Conservation (phyloP, 305 asterid species). For the Withania somnifera region DNA sequence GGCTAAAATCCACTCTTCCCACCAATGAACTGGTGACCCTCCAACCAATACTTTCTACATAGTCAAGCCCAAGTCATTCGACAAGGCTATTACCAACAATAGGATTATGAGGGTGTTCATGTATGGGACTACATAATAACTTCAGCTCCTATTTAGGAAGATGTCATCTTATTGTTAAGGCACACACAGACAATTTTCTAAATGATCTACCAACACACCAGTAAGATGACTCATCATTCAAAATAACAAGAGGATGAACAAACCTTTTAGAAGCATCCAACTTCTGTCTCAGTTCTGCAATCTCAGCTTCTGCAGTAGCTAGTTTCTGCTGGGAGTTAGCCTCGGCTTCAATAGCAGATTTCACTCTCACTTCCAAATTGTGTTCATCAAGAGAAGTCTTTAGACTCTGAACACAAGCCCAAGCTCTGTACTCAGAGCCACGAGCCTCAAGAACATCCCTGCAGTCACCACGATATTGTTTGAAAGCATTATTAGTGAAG, state of each 20-base stretch:
- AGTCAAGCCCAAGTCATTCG: neutral
- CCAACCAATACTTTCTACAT: neutral
- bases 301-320: slow-evolving; percentile 92
- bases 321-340: slow-evolving; percentile 81
- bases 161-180: neutral
- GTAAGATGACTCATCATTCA: neutral
- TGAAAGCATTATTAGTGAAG: neutral
- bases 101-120: neutral
- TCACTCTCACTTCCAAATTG: slow-evolving; percentile 79
- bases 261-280: slow-evolving; percentile 73
- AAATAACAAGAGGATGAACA: slow-evolving; percentile 2
- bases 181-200: neutral
- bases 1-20: neutral
- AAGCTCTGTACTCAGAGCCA: slow-evolving; percentile 65
- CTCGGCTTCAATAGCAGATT: slow-evolving; percentile 93
- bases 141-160: neutral
- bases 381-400: slow-evolving; percentile 79
- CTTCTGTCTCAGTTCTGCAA: slow-evolving; percentile 84
- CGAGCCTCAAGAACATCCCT: slow-evolving; percentile 83
- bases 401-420: slow-evolving; percentile 81
- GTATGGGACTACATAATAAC: neutral
- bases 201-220: neutral
- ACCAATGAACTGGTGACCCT: slow-evolving; percentile 1
- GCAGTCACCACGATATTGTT: slow-evolving; percentile 20
- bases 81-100: neutral